A percentile compares a stretch with the other conserved stretches of the same genome.
Conservation (phyloP, 106 monocot species). For the Apostasia shenzhenica region DNA sequence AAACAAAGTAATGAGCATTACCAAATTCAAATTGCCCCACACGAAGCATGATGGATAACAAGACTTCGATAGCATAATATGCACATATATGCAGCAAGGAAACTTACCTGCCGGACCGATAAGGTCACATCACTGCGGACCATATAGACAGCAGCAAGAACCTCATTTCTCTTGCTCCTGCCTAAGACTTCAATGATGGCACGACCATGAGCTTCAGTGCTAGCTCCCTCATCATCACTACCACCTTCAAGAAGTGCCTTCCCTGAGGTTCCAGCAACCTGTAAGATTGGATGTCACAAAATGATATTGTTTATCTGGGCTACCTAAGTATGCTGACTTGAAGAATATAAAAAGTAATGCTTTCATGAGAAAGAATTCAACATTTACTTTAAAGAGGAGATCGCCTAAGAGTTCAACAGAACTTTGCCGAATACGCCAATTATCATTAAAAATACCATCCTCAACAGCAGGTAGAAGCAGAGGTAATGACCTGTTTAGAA, state of each 20-base stretch:
- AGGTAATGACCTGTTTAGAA: constrained; percentile 69
- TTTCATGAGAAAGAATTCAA: background rate
- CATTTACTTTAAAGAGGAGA: constrained; percentile 85
- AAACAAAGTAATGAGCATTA: background rate
- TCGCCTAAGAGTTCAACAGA: constrained; percentile 97
- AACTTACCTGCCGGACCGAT: constrained; percentile 85
- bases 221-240: constrained; percentile 98
- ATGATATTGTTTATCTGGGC: background rate
- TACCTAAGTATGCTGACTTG: background rate
- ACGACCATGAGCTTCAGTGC: constrained; percentile 98
- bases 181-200: constrained; percentile 97
- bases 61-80: background rate
- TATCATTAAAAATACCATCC: constrained; percentile 97
- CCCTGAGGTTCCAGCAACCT: constrained; percentile 98
- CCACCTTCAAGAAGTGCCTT: constrained; percentile 97
- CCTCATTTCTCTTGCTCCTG: constrained; percentile 76
- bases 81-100: background rate
- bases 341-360: background rate
- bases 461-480: constrained; percentile 89
- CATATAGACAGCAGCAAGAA: constrained; percentile 98
- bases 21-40: background rate
- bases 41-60: background rate
- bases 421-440: constrained; percentile 98
- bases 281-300: constrained; percentile 7
- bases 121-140: constrained; percentile 92